These are phyloP conservation scores for Sporothrix sp. DNA, from an alignment of 2,329 filamentous ascomycete species.

Conservation along the genomic window DNA sequence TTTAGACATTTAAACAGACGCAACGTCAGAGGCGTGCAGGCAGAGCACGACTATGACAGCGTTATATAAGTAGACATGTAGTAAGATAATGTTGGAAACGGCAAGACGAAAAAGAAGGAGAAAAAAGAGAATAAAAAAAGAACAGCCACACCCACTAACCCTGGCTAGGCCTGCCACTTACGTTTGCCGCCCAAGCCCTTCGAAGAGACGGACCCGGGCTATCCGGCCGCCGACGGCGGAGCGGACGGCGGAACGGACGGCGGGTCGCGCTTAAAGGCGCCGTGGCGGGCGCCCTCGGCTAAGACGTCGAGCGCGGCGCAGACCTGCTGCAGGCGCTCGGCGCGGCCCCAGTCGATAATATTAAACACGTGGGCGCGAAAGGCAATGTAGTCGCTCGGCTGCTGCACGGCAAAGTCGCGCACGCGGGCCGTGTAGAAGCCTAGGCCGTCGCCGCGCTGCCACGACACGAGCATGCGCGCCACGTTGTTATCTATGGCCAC, in stretches of 20 bases:
- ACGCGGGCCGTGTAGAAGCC: slow-evolving; percentile 24
- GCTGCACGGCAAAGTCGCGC: slow-evolving; percentile 24
- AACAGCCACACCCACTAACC: too few species aligned
- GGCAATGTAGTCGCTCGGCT: slow-evolving; percentile 21
- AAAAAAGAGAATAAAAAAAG: neutral
- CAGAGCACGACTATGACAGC: too few species aligned
- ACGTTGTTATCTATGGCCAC: slow-evolving; percentile 28
- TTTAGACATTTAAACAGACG: too few species aligned
- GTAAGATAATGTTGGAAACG: neutral
- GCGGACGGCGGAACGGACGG: too few species aligned
- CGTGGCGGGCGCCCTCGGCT: too few species aligned
- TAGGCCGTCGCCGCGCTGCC: slow-evolving; percentile 25
- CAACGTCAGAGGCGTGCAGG: too few species aligned
- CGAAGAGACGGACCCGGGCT: too few species aligned
- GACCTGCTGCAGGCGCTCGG: neutral
- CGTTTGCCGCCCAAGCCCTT: too few species aligned
- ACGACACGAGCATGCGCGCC: slow-evolving; percentile 27
- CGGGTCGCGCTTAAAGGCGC: too few species aligned
- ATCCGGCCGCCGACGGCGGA: too few species aligned
- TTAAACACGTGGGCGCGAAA: slow-evolving; percentile 27
- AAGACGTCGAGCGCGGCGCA: neutral
- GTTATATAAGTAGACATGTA: neutral
- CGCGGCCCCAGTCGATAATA: slow-evolving; percentile 28
- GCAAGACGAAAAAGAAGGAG: neutral
- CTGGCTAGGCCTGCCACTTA: too few species aligned